phyloP scores from a whole-genome alignment of 225 moss, liverwort and hornwort species.

The Anthoceros angustus region DNA sequence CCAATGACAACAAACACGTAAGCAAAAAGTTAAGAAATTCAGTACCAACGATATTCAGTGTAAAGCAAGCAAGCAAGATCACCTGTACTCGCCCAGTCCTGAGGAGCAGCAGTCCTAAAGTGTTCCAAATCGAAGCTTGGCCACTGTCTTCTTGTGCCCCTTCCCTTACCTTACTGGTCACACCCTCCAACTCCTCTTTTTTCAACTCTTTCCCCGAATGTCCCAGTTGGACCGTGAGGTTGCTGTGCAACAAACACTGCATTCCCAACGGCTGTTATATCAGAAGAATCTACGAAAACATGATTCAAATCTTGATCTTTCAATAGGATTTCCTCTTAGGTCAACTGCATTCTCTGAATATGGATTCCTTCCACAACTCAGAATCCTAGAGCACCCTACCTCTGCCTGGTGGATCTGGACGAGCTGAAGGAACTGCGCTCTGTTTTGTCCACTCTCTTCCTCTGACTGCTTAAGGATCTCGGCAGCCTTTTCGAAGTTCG shows the following conservation, averaged over 20 bases:
- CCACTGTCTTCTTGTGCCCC: constrained; percentile 21
- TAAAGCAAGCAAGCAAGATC: neutral
- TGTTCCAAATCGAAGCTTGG: constrained; percentile 42
- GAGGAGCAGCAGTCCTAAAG: constrained; percentile 34
- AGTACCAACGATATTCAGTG: neutral
- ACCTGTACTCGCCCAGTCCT: constrained; percentile 38
- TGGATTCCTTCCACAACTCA: neutral
- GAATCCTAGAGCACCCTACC: constrained; percentile 10
- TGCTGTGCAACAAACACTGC: constrained; percentile 35
- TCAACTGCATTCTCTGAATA: neutral
- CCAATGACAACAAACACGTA: constrained; percentile 2
- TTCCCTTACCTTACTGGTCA: constrained; percentile 26
- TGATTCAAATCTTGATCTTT: neutral
- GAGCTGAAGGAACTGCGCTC: constrained; percentile 23
- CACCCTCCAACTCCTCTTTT: constrained; percentile 23
- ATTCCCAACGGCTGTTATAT: neutral
- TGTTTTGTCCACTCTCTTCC: constrained; percentile 29
- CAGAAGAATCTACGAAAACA: neutral
- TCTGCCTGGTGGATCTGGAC: constrained; percentile 44
- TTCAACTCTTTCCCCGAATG: constrained; percentile 18
- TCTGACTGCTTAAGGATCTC: constrained; percentile 36
- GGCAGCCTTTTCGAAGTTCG: constrained; percentile 30
- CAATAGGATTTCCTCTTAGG: neutral
- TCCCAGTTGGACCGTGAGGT: constrained; percentile 16
- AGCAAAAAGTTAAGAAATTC: neutral